Evolutionary conservation across 1,139 yeast species (phyloP).

Genomic region (Pneumocystis oryctolagi): DNA sequence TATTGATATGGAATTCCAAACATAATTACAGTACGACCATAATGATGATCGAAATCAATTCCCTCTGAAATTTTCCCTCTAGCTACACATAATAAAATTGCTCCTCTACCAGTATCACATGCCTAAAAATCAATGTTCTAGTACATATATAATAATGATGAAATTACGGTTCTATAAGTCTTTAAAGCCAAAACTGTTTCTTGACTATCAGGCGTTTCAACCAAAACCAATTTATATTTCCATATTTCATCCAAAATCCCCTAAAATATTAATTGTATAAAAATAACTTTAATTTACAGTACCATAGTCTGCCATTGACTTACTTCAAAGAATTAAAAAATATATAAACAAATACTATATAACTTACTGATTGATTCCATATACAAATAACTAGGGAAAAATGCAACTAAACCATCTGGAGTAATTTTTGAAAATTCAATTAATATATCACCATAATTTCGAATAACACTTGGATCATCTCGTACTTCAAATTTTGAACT

Average conservation of each 20-base stretch:
- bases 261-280: not conserved
- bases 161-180: conserved; percentile 53
- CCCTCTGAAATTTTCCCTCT: conserved; percentile 99
- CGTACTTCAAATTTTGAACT: conserved; percentile 92
- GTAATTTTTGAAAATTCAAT: conserved; percentile 89
- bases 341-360: conserved; percentile 31
- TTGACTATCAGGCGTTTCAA: conserved; percentile 99
- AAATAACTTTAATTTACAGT: not conserved
- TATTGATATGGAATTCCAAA: conserved; percentile 96
- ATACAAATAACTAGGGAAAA: conserved; percentile 87
- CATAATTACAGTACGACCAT: conserved; percentile 94
- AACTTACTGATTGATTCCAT: conserved; percentile 71
- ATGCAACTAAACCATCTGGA: conserved; percentile 96
- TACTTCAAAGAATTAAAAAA: not conserved
- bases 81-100: conserved; percentile 87
- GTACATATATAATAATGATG: not conserved
- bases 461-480: conserved; percentile 92
- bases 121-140: conserved; percentile 30
- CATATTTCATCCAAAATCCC: conserved; percentile 96
- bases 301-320: conserved; percentile 2
- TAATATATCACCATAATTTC: conserved; percentile 85
- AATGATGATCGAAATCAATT: conserved; percentile 96
- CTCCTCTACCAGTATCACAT: conserved; percentile 95
- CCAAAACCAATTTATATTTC: conserved; percentile 86
- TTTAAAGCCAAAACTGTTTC: conserved; percentile 92